Base-by-base conservation (phyloP, 1,284 basidiomycete species). In the Heterobasidion irregulare region DNA sequence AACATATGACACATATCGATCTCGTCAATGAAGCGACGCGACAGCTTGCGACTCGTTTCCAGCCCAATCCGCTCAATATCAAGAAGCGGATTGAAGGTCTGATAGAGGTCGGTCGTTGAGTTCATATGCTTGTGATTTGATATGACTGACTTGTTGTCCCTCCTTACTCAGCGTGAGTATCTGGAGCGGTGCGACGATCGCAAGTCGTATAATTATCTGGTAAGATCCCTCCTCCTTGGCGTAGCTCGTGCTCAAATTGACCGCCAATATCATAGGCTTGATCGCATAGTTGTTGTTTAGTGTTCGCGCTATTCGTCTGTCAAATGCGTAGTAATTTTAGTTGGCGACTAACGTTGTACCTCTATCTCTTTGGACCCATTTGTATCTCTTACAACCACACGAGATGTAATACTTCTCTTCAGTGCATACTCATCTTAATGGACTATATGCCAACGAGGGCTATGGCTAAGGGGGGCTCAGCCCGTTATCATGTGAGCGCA, bases 11-110 rank as follows among this genome's bases (percentile, higher is more conserved):
- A 6, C 94, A 98, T 67, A 92, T 87, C 59, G 94, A 96, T 57
- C 79, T 99, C 15, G 79, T 98, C 55, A 89, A 89, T 62, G 95
- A 99, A 70, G 93, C 94, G 32, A 92, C 92, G 43, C 80, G 84
- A 15, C 96, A 98, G 66, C 73, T 99, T 2, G 75, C 87, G 12
- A 75, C 74, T 57, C 83, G 97, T 2, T 99, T 99, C 77, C 82
- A 83, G 54, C 96, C 97, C 0, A 85, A 89, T 60, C 87, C 94
- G 46, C 69, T 84, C 38, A 77, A 83, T 59, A 94, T 99, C 74
- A 99, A 99, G 79, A 94, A 92, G 70, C 80, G 94, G 44, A 92
- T 99, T 58, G 97, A 99, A 68, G 84, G 83, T 44, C 71, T 99
- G 57, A 98, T 99, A 58, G 97, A 99, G 72, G 93, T 93, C 58